These are phyloP conservation scores for Salix caprea DNA, from an alignment of 345 rosid genomes.

Conservation along the genomic window DNA sequence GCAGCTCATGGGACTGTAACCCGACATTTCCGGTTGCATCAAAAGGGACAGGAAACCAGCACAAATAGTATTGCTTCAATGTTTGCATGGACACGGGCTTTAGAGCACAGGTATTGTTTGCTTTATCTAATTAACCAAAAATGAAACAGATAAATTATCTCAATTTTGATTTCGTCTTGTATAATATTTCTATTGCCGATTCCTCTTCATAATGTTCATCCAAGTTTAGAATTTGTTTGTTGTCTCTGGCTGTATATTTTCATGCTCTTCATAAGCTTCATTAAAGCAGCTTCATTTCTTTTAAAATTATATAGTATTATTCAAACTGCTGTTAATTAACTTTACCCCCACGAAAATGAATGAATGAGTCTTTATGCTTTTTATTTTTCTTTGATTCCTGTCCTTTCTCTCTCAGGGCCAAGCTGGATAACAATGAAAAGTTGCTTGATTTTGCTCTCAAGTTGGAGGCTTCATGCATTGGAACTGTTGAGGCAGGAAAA, in stretches of 20 bases:
- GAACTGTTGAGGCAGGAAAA: constrained; percentile 79
- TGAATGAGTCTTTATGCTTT: no score
- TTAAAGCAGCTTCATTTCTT: no score
- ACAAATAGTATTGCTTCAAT: constrained; percentile 96
- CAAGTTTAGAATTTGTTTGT: not conserved
- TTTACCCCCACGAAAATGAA: not conserved
- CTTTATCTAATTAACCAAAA: constrained; percentile 1
- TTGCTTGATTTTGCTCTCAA: constrained; percentile 72
- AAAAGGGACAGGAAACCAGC: constrained; percentile 96
- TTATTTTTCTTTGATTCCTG: not conserved
- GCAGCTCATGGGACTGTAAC: constrained; percentile 99
- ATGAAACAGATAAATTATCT: not conserved
- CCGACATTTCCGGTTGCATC: constrained; percentile 82
- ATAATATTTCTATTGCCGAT: not conserved
- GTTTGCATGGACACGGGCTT: constrained; percentile 94
- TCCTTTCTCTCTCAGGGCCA: constrained; percentile 49
- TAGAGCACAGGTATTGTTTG: constrained; percentile 73
- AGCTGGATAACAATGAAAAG: constrained; percentile 72
- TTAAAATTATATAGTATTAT: no score
- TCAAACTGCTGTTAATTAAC: not conserved
- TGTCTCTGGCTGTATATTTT: not conserved
- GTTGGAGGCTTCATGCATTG: constrained; percentile 81
- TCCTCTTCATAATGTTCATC: not conserved
- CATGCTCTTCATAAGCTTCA: no score
- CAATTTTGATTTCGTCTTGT: not conserved